Percentiles rank a stretch among this genome's conserved stretches.
Conservation (phyloP, 108 stramenopile species). For the Chaetoceros tenuissimus region DNA sequence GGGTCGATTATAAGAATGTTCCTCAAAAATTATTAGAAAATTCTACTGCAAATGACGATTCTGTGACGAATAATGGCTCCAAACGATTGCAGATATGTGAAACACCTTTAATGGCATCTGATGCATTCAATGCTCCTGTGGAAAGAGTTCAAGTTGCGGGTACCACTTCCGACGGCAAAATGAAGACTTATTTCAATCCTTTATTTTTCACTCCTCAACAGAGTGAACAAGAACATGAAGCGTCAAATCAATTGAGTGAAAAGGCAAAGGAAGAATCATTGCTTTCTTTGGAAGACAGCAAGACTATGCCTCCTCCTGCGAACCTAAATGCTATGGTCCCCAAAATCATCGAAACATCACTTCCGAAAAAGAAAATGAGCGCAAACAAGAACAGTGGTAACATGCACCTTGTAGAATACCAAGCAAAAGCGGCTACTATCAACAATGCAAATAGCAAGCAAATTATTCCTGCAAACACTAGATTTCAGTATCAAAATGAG, state of each 20-base stretch:
- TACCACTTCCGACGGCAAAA: conserved; percentile 1
- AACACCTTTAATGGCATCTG: conserved; percentile 34
- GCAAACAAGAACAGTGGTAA: too few species aligned
- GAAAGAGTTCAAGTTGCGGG: conserved; percentile 15
- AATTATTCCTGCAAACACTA: conserved; percentile 6
- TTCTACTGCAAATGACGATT: not conserved
- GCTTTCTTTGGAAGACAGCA: not conserved
- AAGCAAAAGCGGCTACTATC: not conserved
- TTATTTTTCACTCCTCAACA: conserved; percentile 36
- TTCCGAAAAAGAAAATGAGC: not conserved
- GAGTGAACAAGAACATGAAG: not conserved
- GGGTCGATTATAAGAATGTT: conserved; percentile 19
- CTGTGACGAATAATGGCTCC: not conserved
- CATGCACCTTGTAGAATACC: not conserved
- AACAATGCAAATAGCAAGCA: conserved; percentile 2
- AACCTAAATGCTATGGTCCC: not conserved
- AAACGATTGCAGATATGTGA: conserved; percentile 14
- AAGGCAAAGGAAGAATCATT: not conserved
- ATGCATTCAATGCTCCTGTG: conserved; percentile 19
- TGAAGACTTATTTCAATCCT: conserved; percentile 17
- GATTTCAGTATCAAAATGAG: not conserved
- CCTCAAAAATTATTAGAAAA: conserved; percentile 8
- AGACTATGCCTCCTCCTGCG: conserved; percentile 9
- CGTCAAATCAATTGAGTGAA: not conserved
- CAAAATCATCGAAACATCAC: not conserved